Percentiles rank a stretch among this genome's conserved stretches.
Evolutionary conservation across 306 rosid genomes (phyloP).

Genomic region (Vigna trinervia): DNA sequence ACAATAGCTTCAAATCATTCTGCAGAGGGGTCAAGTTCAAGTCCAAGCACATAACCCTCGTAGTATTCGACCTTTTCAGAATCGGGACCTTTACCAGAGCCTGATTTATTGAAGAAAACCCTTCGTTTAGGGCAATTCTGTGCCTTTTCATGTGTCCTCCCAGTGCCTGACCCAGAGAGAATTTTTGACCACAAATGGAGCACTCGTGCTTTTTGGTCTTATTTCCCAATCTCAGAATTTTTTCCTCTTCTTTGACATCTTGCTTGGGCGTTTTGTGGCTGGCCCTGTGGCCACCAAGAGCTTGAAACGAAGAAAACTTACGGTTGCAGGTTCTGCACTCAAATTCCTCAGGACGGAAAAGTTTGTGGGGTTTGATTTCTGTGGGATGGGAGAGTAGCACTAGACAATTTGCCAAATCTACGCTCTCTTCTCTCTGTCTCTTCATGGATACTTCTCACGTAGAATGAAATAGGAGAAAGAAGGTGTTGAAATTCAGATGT

Average conservation of each 20-base stretch:
- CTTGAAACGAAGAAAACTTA: conserved; percentile 79
- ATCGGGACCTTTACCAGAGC: conserved; percentile 45
- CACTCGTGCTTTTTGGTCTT: conserved; percentile 64
- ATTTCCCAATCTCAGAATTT: not conserved
- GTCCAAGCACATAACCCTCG: conserved; percentile 58
- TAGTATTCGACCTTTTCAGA: conserved; percentile 51
- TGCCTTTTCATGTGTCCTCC: conserved; percentile 85
- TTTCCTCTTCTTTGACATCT: not conserved
- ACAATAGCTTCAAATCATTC: conserved; percentile 71
- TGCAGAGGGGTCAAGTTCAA: conserved; percentile 80
- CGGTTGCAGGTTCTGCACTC: conserved; percentile 81
- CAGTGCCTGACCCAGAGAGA: conserved; percentile 77
- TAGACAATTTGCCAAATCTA: conserved; percentile 51
- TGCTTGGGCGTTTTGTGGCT: conserved; percentile 65
- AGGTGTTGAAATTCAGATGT: conserved; percentile 11
- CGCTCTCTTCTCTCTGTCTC: conserved; percentile 50
- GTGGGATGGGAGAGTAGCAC: conserved; percentile 50
- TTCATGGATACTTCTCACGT: conserved; percentile 39
- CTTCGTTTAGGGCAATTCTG: conserved; percentile 28
- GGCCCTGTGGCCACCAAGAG: conserved; percentile 89
- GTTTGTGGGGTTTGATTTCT: conserved; percentile 35
- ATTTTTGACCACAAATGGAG: conserved; percentile 67
- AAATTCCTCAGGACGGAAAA: conserved; percentile 39
- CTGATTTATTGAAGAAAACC: conserved; percentile 18
- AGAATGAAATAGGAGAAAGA: not conserved